Evolutionary conservation across 495 filamentous ascomycete species (phyloP).

Genomic region (Aspergillus coremiiformis): DNA sequence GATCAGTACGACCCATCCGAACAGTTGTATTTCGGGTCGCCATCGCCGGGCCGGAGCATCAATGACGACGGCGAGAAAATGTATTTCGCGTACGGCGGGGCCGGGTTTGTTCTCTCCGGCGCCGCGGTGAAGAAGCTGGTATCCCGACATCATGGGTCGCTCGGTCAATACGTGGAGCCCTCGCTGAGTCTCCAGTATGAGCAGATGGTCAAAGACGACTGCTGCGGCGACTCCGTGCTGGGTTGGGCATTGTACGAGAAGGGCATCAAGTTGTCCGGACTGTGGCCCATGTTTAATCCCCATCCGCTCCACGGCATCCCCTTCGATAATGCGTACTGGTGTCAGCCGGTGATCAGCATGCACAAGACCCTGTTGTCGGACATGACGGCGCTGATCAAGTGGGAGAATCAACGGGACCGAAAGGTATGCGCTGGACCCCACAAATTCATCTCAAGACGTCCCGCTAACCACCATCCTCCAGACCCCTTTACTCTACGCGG

Average conservation of each 20-base stretch:
- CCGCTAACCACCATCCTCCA: constrained; percentile 1
- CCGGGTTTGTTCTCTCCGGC: constrained; percentile 45
- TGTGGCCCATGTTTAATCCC: constrained; percentile 49
- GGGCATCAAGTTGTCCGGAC: constrained; percentile 38
- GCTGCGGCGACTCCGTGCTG: constrained; percentile 49
- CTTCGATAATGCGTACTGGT: constrained; percentile 37
- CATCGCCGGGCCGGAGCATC: constrained; percentile 28
- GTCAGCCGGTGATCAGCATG: constrained; percentile 47
- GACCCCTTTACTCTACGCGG: constrained; percentile 24
- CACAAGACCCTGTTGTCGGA: constrained; percentile 35
- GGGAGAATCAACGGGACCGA: constrained; percentile 19
- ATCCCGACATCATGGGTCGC: constrained; percentile 13
- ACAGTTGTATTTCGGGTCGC: constrained; percentile 47
- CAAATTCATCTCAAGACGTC: not conserved
- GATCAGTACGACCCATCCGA: constrained; percentile 39
- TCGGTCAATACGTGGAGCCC: constrained; percentile 14
- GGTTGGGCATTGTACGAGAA: constrained; percentile 40
- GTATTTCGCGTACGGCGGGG: constrained; percentile 48
- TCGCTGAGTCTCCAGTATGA: constrained; percentile 29
- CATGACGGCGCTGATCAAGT: constrained; percentile 20
- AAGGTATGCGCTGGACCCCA: too few relatives aligned
- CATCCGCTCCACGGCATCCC: constrained; percentile 32
- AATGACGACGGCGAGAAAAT: constrained; percentile 27
- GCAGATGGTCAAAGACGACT: constrained; percentile 31
- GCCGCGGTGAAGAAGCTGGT: constrained; percentile 36